Base-by-base conservation (phyloP, 2,329 filamentous ascomycete genomes). In the Cladosporium velox region DNA sequence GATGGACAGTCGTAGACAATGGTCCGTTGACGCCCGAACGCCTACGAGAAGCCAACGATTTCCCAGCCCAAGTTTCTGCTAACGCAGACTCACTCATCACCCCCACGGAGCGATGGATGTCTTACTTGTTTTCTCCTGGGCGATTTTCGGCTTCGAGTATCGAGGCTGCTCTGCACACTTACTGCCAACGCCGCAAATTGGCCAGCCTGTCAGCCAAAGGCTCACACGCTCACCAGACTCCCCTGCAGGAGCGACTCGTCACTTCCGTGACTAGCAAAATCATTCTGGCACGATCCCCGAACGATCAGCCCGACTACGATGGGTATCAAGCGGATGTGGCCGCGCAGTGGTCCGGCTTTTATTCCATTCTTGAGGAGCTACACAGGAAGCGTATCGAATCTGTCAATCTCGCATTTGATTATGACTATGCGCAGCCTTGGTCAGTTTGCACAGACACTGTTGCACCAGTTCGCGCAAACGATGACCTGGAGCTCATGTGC, bases 311-410 rank as follows among this genome's bases (percentile, higher is more conserved):
- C 78, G 90, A 96, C 73, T 92, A 91, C 71, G 87, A 90, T 28
- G 85, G 89, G 66, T 95, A 93, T 75, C 86, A 90, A 65, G 81
- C 84, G 38, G 88, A 91, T 35, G 88, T 90, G 63, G 90, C 95
- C 74, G 85, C 86, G 12, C 93, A 97, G 76, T 99, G 95, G 95
- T 88, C 91, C 69, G 87, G 91, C 60, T 96, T 96, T 78, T 97
- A 93, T 80, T 88, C 93, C 35, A 84, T 98, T 21, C 85, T 96
- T 21, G 84, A 91, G 14, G 93, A 97, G 75, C 81, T 99, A 49
- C 93, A 98, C 75, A 93, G 91, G 73, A 90, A 92, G 73, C 86
- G 93, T 73, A 90, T 91, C 21, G 93, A 97, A 74, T 90, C 91
- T 0, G 79, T 98, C 54, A 89, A 91, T 1, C 82, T 98, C 54